Base-by-base conservation (phyloP, 768 basidiomycete species). In the Serendipita sp. region DNA sequence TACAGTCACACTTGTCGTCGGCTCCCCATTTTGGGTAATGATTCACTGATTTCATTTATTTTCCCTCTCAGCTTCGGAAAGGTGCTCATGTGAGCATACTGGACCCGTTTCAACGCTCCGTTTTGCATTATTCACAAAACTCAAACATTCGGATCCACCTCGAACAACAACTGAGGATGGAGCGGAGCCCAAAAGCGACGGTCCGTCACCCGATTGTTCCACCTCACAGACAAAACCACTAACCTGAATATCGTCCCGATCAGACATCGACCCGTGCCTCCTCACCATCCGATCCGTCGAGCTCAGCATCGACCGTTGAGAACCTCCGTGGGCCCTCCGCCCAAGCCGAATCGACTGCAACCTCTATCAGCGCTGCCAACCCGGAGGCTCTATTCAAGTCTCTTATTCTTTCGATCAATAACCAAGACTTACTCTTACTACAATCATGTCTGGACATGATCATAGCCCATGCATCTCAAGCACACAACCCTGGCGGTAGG, bases 21-120 rank as follows among this genome's bases (percentile, higher is more conserved):
- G 48, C n/a, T 51, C 48, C 48, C 30, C 41, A 13, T 41, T 41
- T 53, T 18, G 10, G 48, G 48, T 53, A 24, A 24, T 53, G 32
- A 53, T 53, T 53, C n/a, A 53, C 48, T 53, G 48, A 53, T 38
- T 38, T 60, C 37, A 8, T 60, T 60, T 37, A 24, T 60, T 60
- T 10, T 60, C 32, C 37, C 32, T 18, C 28, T n/a, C 28, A 60
- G 56, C 11, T 60, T 60, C 56, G 56, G 3, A 37, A n/a, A n/a
- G 56, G 56, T 24, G 56, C 56, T n/a, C 28, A 60, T 32, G 37
- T 37, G 30, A 38, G 35, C 37, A n/a, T 18, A 11, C 56, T 60
- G 28, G 56, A 60, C 28, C 56, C 56, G 35, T n/a, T 28, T 28
- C 18, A 37, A 30, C 56, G 56, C 28, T 60, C 56, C 34, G 56